A percentile compares a stretch with the other conserved stretches of the same genome.
Conservation (phyloP, 1,284 basidiomycete species). For the Rhodotorula sp. region DNA sequence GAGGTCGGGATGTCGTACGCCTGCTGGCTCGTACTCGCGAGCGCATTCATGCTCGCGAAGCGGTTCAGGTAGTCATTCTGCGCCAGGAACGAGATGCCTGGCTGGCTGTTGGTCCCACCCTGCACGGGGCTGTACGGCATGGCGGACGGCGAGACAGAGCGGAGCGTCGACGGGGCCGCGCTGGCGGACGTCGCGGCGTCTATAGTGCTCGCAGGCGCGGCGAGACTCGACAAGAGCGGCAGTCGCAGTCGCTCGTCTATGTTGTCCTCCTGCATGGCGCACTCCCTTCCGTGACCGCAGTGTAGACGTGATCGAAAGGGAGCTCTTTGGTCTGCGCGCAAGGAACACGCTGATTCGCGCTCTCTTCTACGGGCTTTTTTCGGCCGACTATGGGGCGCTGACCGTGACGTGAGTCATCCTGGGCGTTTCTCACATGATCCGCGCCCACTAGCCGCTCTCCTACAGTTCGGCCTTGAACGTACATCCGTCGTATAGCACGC, state of each 20-base stretch:
- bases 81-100: not conserved
- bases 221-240: not conserved
- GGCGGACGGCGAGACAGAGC: not conserved
- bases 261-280: too few species aligned
- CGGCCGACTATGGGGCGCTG: too few species aligned
- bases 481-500: too few species aligned
- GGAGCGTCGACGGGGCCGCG: not conserved
- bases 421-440: too few species aligned
- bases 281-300: too few species aligned
- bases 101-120: not conserved
- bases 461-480: too few species aligned
- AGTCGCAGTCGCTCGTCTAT: not conserved
- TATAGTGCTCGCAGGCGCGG: not conserved
- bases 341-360: too few species aligned
- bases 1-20: not conserved
- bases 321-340: too few species aligned
- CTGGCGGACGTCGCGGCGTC: not conserved
- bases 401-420: too few species aligned
- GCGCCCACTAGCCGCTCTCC: too few species aligned
- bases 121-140: not conserved
- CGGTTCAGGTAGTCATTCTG: not conserved
- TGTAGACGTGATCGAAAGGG: too few species aligned
- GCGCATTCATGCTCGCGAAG: slow-evolving; percentile 3
- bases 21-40: slow-evolving; percentile 2
- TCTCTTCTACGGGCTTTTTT: too few species aligned